phyloP scores from a whole-genome alignment of 192 early-diverging fungal genomes.

The Chytriomyces sp. region DNA sequence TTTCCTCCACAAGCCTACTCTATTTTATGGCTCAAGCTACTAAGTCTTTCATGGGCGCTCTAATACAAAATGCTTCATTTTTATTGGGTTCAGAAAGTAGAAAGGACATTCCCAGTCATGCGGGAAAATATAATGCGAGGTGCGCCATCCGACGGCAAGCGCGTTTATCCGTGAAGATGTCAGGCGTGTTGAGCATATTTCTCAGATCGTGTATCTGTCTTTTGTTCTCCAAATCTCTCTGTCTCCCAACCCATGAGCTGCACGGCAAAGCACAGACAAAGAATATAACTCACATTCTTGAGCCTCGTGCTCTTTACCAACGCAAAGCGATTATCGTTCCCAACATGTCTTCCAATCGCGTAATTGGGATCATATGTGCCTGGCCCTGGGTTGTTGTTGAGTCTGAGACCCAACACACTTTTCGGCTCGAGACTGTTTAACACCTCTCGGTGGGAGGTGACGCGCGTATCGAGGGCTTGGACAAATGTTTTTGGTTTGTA shows the following conservation, averaged over 20 bases:
- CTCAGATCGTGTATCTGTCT: slow-evolving; percentile 38
- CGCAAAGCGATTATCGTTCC: slow-evolving; percentile 45
- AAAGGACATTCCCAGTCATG: background rate
- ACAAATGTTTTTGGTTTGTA: slow-evolving; percentile 46
- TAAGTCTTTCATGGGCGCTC: background rate
- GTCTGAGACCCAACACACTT: slow-evolving; percentile 3
- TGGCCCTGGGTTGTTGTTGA: slow-evolving; percentile 25
- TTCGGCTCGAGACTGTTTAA: slow-evolving; percentile 27
- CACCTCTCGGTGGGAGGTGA: slow-evolving; percentile 4
- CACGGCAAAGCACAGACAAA: background rate
- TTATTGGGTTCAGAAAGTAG: background rate
- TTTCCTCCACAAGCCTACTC: background rate
- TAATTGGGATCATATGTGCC: slow-evolving; percentile 53
- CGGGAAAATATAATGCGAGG: slow-evolving; percentile 48
- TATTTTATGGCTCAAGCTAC: background rate
- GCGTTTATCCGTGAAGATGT: slow-evolving; percentile 53
- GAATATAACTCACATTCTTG: slow-evolving; percentile 34
- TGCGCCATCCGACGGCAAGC: slow-evolving; percentile 54
- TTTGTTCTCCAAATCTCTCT: slow-evolving; percentile 47
- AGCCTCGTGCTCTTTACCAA: slow-evolving; percentile 44
- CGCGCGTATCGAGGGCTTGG: slow-evolving; percentile 19
- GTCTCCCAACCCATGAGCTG: background rate
- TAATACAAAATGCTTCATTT: background rate
- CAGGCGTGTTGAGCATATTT: slow-evolving; percentile 41
- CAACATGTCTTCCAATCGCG: slow-evolving; percentile 52